Evolutionary conservation across 176 grass and related monocot species (phyloP).

Genomic region (Areca catechu): DNA sequence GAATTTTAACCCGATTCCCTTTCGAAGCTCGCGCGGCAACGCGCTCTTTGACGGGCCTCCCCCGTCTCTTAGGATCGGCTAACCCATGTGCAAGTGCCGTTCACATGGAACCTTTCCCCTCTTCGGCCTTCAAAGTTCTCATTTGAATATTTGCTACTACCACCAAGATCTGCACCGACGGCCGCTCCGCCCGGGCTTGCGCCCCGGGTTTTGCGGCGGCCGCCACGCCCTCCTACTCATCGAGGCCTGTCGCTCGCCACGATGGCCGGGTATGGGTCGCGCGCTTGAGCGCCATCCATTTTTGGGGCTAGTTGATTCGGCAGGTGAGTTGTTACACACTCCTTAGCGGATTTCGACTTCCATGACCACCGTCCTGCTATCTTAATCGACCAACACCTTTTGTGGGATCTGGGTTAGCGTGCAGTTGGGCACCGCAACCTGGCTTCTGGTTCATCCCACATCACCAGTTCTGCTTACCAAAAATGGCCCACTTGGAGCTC

Average conservation of each 20-base stretch:
- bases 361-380: no score
- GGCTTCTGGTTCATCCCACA: constrained; percentile 55
- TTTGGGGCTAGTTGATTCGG: constrained; percentile 34
- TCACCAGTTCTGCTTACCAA: constrained; percentile 72
- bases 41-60: no score
- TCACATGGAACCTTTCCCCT: constrained; percentile 52
- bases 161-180: constrained; percentile 44
- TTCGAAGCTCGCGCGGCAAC: no score
- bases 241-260: no score
- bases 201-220: constrained; percentile 27
- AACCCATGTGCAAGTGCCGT: constrained; percentile 50
- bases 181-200: constrained; percentile 35
- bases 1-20: no score
- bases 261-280: no score
- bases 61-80: constrained; percentile 31
- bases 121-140: constrained; percentile 53
- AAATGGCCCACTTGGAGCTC: constrained; percentile 68
- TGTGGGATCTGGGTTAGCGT: constrained; percentile 33
- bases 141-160: constrained; percentile 56
- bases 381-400: no score
- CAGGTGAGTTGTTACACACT: constrained; percentile 26
- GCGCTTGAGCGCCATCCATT: constrained; percentile 1
- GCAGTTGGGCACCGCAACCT: constrained; percentile 50
- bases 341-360: background rate
- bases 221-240: constrained; percentile 33